Evolutionary conservation across 176 grass and related monocot genomes (phyloP).

Genomic region (Pontederia crassipes): DNA sequence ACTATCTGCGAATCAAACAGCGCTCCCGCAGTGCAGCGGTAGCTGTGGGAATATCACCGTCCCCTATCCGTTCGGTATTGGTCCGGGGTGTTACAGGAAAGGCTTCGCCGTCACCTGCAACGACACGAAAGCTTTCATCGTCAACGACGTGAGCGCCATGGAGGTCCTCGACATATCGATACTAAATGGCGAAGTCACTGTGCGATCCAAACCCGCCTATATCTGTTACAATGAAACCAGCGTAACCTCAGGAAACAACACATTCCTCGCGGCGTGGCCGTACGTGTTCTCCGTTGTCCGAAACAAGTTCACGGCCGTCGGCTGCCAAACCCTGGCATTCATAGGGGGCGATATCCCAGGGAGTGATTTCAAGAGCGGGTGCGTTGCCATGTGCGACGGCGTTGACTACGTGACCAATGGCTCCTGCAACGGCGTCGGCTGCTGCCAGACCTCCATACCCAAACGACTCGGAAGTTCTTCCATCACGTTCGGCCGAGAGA

Average conservation of each 20-base stretch:
- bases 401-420: not conserved
- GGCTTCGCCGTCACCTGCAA: not conserved
- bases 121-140: not conserved
- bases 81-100: not conserved
- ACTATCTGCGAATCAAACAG: too few relatives aligned
- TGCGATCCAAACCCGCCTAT: not conserved
- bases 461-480: not conserved
- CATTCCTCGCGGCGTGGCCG: not conserved
- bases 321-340: constrained; percentile 19
- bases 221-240: not conserved
- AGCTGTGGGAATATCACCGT: constrained; percentile 3
- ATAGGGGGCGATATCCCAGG: not conserved
- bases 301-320: constrained; percentile 45
- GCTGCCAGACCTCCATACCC: constrained; percentile 35
- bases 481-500: not conserved
- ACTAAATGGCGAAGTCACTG: not conserved
- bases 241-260: not conserved
- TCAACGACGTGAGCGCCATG: not conserved
- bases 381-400: constrained; percentile 20
- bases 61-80: constrained; percentile 14
- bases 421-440: constrained; percentile 27
- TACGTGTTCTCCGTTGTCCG: constrained; percentile 9
- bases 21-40: too few relatives aligned
- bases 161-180: not conserved
- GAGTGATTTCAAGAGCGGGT: constrained; percentile 10